phyloP scores from a whole-genome alignment of 2,329 filamentous ascomycete genomes.

The Aureobasidium sp. region DNA sequence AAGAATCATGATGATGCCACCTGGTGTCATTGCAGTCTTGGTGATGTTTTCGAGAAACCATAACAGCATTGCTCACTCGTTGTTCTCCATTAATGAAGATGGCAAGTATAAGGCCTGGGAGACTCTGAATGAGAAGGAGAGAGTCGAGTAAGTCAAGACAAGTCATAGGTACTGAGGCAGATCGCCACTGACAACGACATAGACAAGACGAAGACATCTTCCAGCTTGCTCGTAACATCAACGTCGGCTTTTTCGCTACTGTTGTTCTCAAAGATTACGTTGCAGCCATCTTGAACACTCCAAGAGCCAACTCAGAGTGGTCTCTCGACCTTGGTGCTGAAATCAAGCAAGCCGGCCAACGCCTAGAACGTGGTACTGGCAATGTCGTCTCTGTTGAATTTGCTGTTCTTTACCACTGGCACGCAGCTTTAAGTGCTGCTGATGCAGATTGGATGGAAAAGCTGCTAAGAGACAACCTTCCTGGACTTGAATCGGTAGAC shows the following conservation, averaged over 20 bases:
- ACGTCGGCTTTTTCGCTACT: conserved; percentile 39
- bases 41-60: conserved; percentile 40
- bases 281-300: conserved; percentile 38
- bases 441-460: conserved; percentile 40
- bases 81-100: conserved; percentile 36
- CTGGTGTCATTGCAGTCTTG: conserved; percentile 34
- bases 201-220: conserved; percentile 43
- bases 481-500: conserved; percentile 34
- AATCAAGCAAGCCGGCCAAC: conserved; percentile 33
- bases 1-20: conserved; percentile 41
- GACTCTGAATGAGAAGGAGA: conserved; percentile 27
- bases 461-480: conserved; percentile 26
- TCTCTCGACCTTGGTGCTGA: conserved; percentile 37
- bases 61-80: conserved; percentile 33
- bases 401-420: conserved; percentile 41
- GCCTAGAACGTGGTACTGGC: conserved; percentile 35
- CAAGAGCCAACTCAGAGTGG: conserved; percentile 38
- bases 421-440: conserved; percentile 36
- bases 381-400: conserved; percentile 41
- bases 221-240: conserved; percentile 38
- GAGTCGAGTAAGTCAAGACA: conserved; percentile 29
- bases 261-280: conserved; percentile 41
- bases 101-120: conserved; percentile 37
- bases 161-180: not conserved
- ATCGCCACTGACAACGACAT: conserved; percentile 9